Base-by-base conservation (phyloP, 78 protist species). In the Trichosphaerium sp. region DNA sequence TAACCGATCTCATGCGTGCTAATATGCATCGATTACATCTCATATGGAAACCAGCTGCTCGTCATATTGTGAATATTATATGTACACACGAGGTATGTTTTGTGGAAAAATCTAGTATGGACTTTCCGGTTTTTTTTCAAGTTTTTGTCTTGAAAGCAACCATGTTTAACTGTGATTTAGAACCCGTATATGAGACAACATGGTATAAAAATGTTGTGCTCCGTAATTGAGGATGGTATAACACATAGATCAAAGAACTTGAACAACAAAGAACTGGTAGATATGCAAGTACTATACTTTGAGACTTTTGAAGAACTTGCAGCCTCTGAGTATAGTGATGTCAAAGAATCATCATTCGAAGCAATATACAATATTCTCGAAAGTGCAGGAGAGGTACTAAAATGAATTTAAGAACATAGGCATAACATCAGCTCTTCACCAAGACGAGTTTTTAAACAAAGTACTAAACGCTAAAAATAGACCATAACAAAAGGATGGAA, bases 401-500 rank as follows among this genome's bases (percentile, higher is more conserved):
- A n/a, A n/a, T n/a, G n/a, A n/a, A n/a, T n/a, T n/a, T n/a, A n/a
- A n/a, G n/a, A n/a, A n/a, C n/a, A n/a, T n/a, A n/a, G n/a, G n/a
- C n/a, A n/a, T n/a, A n/a, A n/a, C n/a, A n/a, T n/a, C n/a, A n/a
- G n/a, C n/a, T n/a, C n/a, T n/a, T n/a, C n/a, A n/a, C n/a, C n/a
- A n/a, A n/a, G n/a, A n/a, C n/a, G n/a, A n/a, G n/a, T n/a, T n/a
- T n/a, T n/a, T n/a, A n/a, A n/a, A n/a, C n/a, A n/a, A n/a, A n/a
- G n/a, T n/a, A n/a, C n/a, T n/a, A n/a, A n/a, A n/a, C n/a, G n/a
- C n/a, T n/a, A n/a, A n/a, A n/a, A n/a, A n/a, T n/a, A n/a, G n/a
- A n/a, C n/a, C n/a, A n/a, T 78, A 5, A 56, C 71, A 25, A 59
- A 64, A 1, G 56, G 78, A n/a, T 78, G 84, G 84, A 71, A 74